Conservation (phyloP, 2,329 filamentous ascomycete genomes). For the Diaporthe velutina region DNA sequence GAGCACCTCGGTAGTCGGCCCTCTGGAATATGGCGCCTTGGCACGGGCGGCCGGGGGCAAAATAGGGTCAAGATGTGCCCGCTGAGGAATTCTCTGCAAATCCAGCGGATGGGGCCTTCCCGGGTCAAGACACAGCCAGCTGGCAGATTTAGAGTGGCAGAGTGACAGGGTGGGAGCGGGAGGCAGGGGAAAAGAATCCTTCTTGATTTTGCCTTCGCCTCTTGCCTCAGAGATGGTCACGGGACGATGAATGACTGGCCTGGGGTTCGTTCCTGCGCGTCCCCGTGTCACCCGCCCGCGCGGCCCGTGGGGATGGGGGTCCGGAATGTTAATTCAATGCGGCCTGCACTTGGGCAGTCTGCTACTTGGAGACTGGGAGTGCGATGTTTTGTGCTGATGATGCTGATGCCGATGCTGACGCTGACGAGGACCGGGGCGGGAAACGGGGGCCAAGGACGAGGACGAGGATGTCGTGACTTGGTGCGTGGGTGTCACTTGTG, state of each 20-base stretch:
- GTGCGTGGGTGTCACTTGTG: not conserved
- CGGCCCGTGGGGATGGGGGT: slow-evolving; percentile 17
- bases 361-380: no score
- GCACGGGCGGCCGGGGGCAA: slow-evolving; percentile 22
- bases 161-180: not conserved
- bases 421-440: slow-evolving; percentile 1
- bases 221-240: slow-evolving; percentile 35
- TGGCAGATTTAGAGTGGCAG: slow-evolving; percentile 7
- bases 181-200: not conserved
- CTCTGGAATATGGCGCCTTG: slow-evolving; percentile 13
- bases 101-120: slow-evolving; percentile 15
- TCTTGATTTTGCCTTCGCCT: slow-evolving; percentile 26
- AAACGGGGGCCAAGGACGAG: not conserved
- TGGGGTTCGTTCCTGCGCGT: slow-evolving; percentile 37
- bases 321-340: slow-evolving; percentile 18
- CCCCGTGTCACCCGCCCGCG: slow-evolving; percentile 27
- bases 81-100: slow-evolving; percentile 32
- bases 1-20: slow-evolving; percentile 17
- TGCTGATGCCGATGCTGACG: slow-evolving; percentile 5
- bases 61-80: slow-evolving; percentile 1
- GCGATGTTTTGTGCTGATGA: not conserved
- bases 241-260: slow-evolving; percentile 31
- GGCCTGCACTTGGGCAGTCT: no score
- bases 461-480: slow-evolving; percentile 15
- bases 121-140: slow-evolving; percentile 23